Percentiles rank a stretch among this genome's conserved stretches.
phyloP scores from a whole-genome alignment of 176 grass and related monocot species.

The Ampelocalamus luodianensis region DNA sequence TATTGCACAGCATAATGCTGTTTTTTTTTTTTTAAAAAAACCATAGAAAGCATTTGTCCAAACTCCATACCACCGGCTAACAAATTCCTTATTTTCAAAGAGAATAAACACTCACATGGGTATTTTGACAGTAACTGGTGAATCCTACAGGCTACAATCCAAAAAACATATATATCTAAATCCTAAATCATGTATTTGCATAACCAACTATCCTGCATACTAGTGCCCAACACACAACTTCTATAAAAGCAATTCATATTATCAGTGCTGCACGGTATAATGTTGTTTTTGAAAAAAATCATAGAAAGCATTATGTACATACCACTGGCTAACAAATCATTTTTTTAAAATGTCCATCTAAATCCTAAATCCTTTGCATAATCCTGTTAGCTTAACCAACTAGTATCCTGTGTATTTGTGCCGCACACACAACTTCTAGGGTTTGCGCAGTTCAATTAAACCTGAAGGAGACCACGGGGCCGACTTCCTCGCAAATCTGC shows the following conservation, averaged over 20 bases:
- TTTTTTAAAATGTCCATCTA: background rate
- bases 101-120: background rate
- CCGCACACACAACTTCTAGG: background rate
- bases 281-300: background rate
- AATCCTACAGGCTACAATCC: background rate
- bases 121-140: background rate
- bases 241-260: background rate
- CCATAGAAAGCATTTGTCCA: background rate
- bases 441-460: slow-evolving; percentile 38
- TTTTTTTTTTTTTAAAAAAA: background rate
- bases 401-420: background rate
- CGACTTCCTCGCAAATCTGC: slow-evolving; percentile 94
- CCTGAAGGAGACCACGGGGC: slow-evolving; percentile 97
- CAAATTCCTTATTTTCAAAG: background rate
- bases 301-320: background rate
- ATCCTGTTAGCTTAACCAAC: background rate
- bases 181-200: background rate
- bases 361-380: background rate
- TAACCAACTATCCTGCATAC: background rate
- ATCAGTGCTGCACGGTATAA: background rate
- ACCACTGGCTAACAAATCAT: background rate
- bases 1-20: background rate
- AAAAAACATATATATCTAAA: background rate
- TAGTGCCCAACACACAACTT: background rate
- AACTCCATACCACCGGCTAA: background rate